Percentiles rank a stretch among this genome's conserved stretches.
These are phyloP conservation scores for Liquidambar formosana DNA, from an alignment of 164 flowering plant genomes.

Conservation along the genomic window DNA sequence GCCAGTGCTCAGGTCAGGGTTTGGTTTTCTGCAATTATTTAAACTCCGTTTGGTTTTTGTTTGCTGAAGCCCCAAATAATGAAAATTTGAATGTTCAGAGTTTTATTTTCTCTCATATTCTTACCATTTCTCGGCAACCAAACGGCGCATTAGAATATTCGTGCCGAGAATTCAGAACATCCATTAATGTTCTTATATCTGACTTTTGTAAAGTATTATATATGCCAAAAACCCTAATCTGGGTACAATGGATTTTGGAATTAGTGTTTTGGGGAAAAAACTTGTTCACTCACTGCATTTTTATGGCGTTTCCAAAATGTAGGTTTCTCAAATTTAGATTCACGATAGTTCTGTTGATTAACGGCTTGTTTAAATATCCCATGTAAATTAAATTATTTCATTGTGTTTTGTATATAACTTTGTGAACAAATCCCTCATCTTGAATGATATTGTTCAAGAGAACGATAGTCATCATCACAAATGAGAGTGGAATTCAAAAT, in stretches of 20 bases:
- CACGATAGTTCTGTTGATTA: no score
- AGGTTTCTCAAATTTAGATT: not conserved
- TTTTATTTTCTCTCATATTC: not conserved
- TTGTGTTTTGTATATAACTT: no score
- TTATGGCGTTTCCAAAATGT: not conserved
- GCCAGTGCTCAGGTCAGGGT: slow-evolving; percentile 52
- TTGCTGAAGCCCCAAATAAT: not conserved
- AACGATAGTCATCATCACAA: no score
- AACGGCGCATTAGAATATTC: not conserved
- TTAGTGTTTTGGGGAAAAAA: not conserved
- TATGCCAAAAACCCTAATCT: not conserved
- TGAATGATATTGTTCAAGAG: no score
- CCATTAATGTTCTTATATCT: not conserved
- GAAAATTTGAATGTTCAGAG: no score
- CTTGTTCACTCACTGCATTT: not conserved
- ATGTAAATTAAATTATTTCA: no score
- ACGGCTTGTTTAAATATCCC: no score
- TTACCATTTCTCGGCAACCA: not conserved
- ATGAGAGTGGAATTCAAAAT: no score
- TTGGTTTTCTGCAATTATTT: not conserved
- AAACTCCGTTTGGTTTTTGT: not conserved
- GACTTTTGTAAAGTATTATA: not conserved
- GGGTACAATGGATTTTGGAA: not conserved
- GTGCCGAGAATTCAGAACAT: not conserved
- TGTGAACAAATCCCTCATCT: no score